phyloP scores from a whole-genome alignment of 192 early-diverging fungal genomes.

The Coemansia sp. region DNA sequence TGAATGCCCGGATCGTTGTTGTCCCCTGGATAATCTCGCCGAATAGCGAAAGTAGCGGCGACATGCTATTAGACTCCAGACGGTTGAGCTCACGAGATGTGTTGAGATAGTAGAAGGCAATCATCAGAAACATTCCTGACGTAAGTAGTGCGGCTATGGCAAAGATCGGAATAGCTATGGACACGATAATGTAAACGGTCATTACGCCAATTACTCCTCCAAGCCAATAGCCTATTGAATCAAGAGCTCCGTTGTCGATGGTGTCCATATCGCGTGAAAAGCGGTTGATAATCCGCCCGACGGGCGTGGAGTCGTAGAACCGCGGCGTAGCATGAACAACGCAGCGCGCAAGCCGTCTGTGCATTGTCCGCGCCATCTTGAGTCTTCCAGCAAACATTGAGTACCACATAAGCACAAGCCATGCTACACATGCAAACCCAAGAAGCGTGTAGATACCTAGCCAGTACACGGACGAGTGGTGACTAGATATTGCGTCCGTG shows the following conservation, averaged over 20 bases:
- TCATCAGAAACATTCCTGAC: conserved; percentile 55
- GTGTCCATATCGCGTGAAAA: conserved; percentile 80
- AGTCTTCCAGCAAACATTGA: conserved; percentile 33
- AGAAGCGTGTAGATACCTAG: conserved; percentile 57
- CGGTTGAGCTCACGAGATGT: no score
- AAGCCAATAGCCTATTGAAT: conserved; percentile 50
- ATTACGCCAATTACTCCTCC: conserved; percentile 49
- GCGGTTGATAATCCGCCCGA: conserved; percentile 80
- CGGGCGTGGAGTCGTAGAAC: conserved; percentile 84
- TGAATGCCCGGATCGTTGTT: conserved; percentile 61
- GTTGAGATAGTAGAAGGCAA: no score
- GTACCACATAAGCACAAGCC: conserved; percentile 5
- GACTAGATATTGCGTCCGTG: background rate
- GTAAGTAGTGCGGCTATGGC: conserved; percentile 63
- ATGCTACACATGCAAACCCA: conserved; percentile 44
- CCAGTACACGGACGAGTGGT: conserved; percentile 54
- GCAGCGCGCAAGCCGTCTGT: conserved; percentile 37
- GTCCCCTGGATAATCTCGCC: no score
- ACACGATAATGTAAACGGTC: conserved; percentile 58
- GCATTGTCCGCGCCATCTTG: conserved; percentile 48
- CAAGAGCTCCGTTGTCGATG: conserved; percentile 64
- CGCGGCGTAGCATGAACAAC: conserved; percentile 65
- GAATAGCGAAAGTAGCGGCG: no score
- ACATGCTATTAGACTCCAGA: no score
- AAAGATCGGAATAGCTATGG: conserved; percentile 66